These are phyloP conservation scores for Emmonsiellopsis sp. DNA, from an alignment of 2,329 filamentous ascomycete genomes.

Conservation along the genomic window DNA sequence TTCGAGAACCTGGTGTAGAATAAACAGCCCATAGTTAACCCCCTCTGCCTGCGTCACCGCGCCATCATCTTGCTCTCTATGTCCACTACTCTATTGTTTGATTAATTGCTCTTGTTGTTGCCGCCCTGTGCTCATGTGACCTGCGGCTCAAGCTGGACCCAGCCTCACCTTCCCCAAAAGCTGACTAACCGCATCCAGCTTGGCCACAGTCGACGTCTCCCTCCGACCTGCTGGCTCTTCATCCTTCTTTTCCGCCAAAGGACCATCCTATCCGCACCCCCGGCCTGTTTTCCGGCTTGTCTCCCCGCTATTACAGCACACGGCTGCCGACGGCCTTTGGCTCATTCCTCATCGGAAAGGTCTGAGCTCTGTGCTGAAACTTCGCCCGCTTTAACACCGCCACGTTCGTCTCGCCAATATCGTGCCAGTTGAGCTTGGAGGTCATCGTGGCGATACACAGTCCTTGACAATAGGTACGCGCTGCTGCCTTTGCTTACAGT, in stretches of 20 bases:
- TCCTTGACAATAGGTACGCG: slow-evolving; percentile 34
- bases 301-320: slow-evolving; percentile 5
- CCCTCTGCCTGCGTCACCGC: no score
- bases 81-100: no score
- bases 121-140: no score
- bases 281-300: slow-evolving; percentile 11
- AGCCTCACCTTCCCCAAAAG: no score
- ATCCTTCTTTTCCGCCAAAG: slow-evolving; percentile 20
- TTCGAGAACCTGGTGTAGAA: no score
- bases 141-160: no score
- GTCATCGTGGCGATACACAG: slow-evolving; percentile 33
- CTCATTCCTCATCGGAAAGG: slow-evolving; percentile 5
- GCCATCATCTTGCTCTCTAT: no score
- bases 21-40: no score
- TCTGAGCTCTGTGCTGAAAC: slow-evolving; percentile 2
- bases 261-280: slow-evolving; percentile 12
- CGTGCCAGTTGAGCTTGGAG: slow-evolving; percentile 15
- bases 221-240: slow-evolving; percentile 24
- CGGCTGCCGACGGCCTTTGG: slow-evolving; percentile 12
- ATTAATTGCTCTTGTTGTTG: no score
- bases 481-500: slow-evolving; percentile 12
- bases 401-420: slow-evolving; percentile 4
- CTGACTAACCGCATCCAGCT: slow-evolving; percentile 34
- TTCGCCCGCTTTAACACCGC: not conserved
- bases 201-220: slow-evolving; percentile 24